phyloP scores from a whole-genome alignment of 805 yeast species.

The Pichia paraexigua region DNA sequence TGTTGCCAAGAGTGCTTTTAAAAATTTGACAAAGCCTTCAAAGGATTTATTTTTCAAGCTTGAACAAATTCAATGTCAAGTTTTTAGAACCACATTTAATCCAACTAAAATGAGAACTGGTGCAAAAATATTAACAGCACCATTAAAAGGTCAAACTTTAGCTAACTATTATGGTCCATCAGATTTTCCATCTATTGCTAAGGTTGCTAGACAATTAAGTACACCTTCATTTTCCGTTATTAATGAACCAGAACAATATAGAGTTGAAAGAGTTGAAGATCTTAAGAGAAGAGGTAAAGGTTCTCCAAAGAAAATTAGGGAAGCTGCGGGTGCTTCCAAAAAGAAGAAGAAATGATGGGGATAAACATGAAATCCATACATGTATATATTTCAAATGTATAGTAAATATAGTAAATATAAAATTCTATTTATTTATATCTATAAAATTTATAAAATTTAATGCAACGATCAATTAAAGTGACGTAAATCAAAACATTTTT shows the following conservation, averaged over 20 bases:
- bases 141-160: constrained; percentile 66
- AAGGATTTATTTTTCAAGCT: constrained; percentile 45
- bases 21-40: constrained; percentile 26
- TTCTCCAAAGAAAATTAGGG: constrained; percentile 71
- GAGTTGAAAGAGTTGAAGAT: constrained; percentile 53
- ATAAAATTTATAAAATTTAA: background rate
- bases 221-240: constrained; percentile 34
- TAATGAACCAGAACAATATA: constrained; percentile 62
- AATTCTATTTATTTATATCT: background rate
- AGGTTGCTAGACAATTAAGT: constrained; percentile 20
- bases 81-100: constrained; percentile 65
- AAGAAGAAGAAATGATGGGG: constrained; percentile 35
- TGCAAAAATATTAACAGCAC: constrained; percentile 55
- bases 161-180: constrained; percentile 69
- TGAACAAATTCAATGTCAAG: constrained; percentile 51
- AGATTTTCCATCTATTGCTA: constrained; percentile 51
- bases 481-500: constrained; percentile 21
- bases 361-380: background rate
- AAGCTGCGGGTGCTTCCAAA: constrained; percentile 27
- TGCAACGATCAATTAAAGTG: background rate
- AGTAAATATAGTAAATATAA: constrained; percentile 5
- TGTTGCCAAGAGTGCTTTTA: constrained; percentile 13
- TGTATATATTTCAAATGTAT: constrained; percentile 3
- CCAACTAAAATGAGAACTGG: constrained; percentile 65
- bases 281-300: constrained; percentile 85